Conservation (phyloP, 768 basidiomycete species). For the Boletus rufocinnamomeus region DNA sequence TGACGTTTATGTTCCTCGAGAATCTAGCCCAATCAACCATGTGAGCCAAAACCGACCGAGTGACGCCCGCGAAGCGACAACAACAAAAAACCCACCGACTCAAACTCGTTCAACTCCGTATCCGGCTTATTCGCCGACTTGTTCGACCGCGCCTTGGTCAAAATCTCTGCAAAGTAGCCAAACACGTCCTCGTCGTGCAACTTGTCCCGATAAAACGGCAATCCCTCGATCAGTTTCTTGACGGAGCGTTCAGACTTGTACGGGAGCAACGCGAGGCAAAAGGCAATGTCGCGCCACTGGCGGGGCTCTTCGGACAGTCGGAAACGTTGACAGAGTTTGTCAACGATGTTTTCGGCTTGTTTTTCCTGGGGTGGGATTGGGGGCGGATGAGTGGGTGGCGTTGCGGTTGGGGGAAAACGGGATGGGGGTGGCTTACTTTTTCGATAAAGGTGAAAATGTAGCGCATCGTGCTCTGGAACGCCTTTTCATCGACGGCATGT, state of each 20-base stretch:
- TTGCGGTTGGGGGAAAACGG: not conserved
- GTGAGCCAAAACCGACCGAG: not conserved
- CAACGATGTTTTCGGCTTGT: constrained; percentile 96
- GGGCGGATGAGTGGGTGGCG: not conserved
- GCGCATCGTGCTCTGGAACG: constrained; percentile 88
- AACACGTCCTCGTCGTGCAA: constrained; percentile 86
- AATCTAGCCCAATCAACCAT: constrained; percentile 50
- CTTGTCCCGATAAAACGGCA: constrained; percentile 95
- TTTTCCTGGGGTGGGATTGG: constrained; percentile 67
- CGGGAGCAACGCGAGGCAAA: constrained; percentile 89
- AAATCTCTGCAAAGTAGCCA: constrained; percentile 82
- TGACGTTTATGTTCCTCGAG: constrained; percentile 80
- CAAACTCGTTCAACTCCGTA: constrained; percentile 92
- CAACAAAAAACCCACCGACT: constrained; percentile 53
- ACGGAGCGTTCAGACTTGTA: constrained; percentile 97
- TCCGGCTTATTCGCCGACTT: constrained; percentile 93
- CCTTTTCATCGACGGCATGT: constrained; percentile 90
- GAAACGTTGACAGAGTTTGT: constrained; percentile 97
- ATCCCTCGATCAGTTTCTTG: constrained; percentile 92
- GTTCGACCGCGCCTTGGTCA: constrained; percentile 88
- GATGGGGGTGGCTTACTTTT: constrained; percentile 56
- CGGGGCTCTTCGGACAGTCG: constrained; percentile 82
- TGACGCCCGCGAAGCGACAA: not conserved
- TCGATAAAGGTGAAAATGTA: constrained; percentile 98
- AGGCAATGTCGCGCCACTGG: constrained; percentile 98